Evolutionary conservation across 345 rosid genomes (phyloP), one percentile per base, ranked within the genome.

Genomic region (Odontarrhena argentea): DNA sequence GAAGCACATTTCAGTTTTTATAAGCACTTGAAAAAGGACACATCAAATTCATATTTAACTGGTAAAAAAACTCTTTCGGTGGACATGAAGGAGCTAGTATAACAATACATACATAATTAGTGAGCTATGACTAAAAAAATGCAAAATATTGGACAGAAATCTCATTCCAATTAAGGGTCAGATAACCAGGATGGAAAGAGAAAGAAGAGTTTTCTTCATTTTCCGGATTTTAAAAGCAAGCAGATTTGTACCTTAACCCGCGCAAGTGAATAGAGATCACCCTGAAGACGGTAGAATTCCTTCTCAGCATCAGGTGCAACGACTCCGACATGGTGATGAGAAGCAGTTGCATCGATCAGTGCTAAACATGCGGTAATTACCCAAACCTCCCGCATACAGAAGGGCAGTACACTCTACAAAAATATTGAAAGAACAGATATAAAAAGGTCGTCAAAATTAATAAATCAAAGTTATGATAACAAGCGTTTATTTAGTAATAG

Each of bases 361-460:
- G 88, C 86, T 74, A 83, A 78, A 82, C 97, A 91, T 41, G 96
- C 96, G 67, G 90, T 91, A 71, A 87, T 81, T 62, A 94, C 91
- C 99, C 97, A 94, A 45, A 91, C 91, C 86, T 94, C 97, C 32
- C 96, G 86, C 83, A 80, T 74, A 62, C 92, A 91, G 78, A 91
- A 91, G 44, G 92, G 93, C 51, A 91, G 73, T 18, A 67, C 54
- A 76, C 70, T 80, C 93, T 91, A 67, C 45, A 68, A 68, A 44
- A 68, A 42, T 40, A 62, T 80, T 64, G 47, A 53, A 63, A 60
- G 60, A 64, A 22, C 63, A 66, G 45, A 40, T 38, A 32, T 63
- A 60, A 53, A 38, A 38, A 54, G 43, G 18, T 32, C 8, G 18
- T 67, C 73, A 46, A 82, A 71, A 69, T 65, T 18, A 49, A 49